A percentile compares a stretch with the other conserved stretches of the same genome.
These are phyloP conservation scores for Gardenia jasminoides DNA, from an alignment of 257 asterid species.

Conservation along the genomic window DNA sequence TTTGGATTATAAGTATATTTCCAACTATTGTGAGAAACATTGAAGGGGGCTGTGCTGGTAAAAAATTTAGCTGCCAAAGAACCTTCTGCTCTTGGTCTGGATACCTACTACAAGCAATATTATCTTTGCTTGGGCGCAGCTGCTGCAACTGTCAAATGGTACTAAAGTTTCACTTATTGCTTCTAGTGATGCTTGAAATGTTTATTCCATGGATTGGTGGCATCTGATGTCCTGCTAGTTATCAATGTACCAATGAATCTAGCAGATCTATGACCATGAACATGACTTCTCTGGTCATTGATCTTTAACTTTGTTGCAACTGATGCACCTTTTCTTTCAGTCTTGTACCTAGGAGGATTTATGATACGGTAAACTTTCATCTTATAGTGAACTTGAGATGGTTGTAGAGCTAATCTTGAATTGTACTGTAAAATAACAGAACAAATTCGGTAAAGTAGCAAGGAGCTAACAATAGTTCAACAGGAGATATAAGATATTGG, in stretches of 20 bases:
- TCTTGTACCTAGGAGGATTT: not conserved
- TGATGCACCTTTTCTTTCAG: too few relatives aligned
- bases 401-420: not conserved
- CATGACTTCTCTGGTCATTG: not conserved
- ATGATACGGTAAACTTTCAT: too few relatives aligned
- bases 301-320: not conserved
- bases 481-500: not conserved
- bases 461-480: not conserved
- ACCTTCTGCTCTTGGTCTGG: conserved; percentile 96
- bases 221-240: not conserved
- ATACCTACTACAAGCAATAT: conserved; percentile 85
- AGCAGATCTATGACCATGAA: not conserved
- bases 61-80: conserved; percentile 85
- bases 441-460: not conserved
- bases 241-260: not conserved
- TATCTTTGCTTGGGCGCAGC: conserved; percentile 99
- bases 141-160: conserved; percentile 97
- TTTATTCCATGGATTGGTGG: not conserved
- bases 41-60: conserved; percentile 80
- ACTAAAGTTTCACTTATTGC: conserved; percentile 12
- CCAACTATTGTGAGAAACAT: conserved; percentile 27
- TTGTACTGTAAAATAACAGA: too few relatives aligned
- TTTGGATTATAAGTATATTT: conserved; percentile 25
- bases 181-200: not conserved
- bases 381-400: not conserved